These are phyloP conservation scores for Skeletonema tropicum DNA, from an alignment of 108 stramenopile species.

Conservation along the genomic window DNA sequence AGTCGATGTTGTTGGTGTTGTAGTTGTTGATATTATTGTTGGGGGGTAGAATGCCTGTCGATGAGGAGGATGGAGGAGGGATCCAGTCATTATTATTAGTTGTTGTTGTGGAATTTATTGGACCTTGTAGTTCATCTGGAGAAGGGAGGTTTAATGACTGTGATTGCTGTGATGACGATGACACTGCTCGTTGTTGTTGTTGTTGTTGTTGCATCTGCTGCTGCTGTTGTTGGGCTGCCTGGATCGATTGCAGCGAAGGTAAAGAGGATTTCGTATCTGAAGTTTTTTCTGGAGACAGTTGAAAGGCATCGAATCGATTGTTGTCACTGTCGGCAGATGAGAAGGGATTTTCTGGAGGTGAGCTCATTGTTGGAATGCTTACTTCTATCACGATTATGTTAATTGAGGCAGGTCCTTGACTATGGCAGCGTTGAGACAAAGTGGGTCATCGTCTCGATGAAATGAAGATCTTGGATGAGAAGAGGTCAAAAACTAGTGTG, in stretches of 20 bases:
- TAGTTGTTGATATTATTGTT: slow-evolving; percentile 1
- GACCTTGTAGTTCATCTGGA: slow-evolving; percentile 35
- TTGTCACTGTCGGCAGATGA: not conserved
- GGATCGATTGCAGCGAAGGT: not conserved
- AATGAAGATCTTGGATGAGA: no score
- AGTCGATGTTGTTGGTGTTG: slow-evolving; percentile 2
- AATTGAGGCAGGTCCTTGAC: no score
- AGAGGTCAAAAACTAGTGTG: no score
- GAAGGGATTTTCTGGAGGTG: not conserved
- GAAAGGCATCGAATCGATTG: not conserved
- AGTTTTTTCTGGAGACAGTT: not conserved
- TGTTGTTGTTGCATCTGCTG: not conserved
- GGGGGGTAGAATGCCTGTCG: not conserved
- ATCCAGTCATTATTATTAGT: slow-evolving; percentile 6
- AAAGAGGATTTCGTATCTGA: not conserved
- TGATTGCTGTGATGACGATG: no score
- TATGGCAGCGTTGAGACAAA: no score
- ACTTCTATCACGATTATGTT: no score
- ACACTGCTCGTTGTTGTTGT: no score
- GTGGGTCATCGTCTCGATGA: no score
- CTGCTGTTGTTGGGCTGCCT: not conserved
- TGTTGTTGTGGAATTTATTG: slow-evolving; percentile 3
- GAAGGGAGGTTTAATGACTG: slow-evolving; percentile 18
- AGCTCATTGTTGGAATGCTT: not conserved
- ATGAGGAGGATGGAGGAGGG: slow-evolving; percentile 9